Percentiles rank a stretch among this genome's conserved stretches.
phyloP scores from a whole-genome alignment of 1,284 basidiomycete species.

The Trichosporon ovoides region DNA sequence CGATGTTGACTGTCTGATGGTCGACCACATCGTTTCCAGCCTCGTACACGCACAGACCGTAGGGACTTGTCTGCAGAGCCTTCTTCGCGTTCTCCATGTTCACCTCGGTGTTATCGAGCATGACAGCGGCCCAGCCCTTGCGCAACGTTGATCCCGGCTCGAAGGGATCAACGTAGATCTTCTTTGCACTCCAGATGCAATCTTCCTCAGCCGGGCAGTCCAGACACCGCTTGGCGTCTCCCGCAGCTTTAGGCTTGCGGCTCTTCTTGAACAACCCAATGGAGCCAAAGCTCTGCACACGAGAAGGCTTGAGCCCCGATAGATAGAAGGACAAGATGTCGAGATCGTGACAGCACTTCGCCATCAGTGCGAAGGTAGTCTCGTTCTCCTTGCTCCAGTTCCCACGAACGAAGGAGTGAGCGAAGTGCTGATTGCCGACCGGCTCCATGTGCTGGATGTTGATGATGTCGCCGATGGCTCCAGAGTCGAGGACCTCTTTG shows the following conservation, averaged over 20 bases:
- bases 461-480: conserved; percentile 65
- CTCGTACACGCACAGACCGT: conserved; percentile 77
- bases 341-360: conserved; percentile 83
- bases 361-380: conserved; percentile 74
- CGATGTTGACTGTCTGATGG: conserved; percentile 75
- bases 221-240: conserved; percentile 61
- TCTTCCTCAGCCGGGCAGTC: conserved; percentile 69
- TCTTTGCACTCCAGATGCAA: conserved; percentile 79
- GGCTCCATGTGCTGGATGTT: conserved; percentile 55
- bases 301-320: conserved; percentile 53
- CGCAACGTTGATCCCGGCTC: not conserved
- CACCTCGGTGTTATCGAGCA: conserved; percentile 65
- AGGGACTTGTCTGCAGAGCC: conserved; percentile 62
- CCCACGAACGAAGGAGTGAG: conserved; percentile 64
- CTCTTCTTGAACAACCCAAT: conserved; percentile 70
- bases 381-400: conserved; percentile 66
- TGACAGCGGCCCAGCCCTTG: conserved; percentile 29
- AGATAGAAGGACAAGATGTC: conserved; percentile 70
- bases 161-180: conserved; percentile 40
- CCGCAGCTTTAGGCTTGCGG: conserved; percentile 63
- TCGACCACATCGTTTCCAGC: conserved; percentile 73
- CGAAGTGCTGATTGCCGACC: conserved; percentile 53
- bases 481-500: conserved; percentile 64
- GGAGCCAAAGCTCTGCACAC: conserved; percentile 76
- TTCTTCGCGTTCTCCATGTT: conserved; percentile 70